phyloP scores from a whole-genome alignment of 2,329 filamentous ascomycete genomes.

The Diaporthe citriasiana region DNA sequence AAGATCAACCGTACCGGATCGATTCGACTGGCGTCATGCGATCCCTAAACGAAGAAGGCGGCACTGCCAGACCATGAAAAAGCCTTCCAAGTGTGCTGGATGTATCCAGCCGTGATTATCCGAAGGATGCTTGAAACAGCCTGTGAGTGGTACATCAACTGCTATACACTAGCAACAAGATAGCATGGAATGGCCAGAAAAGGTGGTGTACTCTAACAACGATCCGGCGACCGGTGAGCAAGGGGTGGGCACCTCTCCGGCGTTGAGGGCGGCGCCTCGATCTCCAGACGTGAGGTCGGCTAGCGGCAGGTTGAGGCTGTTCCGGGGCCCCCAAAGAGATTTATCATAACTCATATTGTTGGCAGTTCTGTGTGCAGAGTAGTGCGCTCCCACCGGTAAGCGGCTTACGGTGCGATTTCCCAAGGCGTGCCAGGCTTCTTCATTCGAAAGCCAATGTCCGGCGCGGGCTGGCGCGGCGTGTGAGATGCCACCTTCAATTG shows the following conservation, averaged over 20 bases:
- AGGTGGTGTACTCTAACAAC: conserved; percentile 38
- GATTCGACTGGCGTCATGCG: background rate
- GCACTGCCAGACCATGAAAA: background rate
- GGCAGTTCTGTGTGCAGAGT: conserved; percentile 9
- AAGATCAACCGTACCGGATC: background rate
- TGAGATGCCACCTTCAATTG: background rate
- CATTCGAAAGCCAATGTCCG: conserved; percentile 18
- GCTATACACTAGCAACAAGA: conserved; percentile 30
- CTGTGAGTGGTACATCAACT: conserved; percentile 24
- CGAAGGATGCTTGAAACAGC: conserved; percentile 26
- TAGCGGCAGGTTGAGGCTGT: conserved; percentile 32
- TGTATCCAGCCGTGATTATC: conserved; percentile 25
- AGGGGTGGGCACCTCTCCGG: conserved; percentile 34
- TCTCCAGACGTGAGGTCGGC: conserved; percentile 32
- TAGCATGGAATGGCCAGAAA: conserved; percentile 15
- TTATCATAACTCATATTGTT: conserved; percentile 26
- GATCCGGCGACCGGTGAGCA: conserved; percentile 39
- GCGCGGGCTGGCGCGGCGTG: background rate
- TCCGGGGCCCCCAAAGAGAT: conserved; percentile 4
- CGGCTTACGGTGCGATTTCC: conserved; percentile 27
- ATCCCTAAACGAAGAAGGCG: background rate
- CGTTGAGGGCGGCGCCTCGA: conserved; percentile 22
- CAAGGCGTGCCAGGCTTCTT: conserved; percentile 14
- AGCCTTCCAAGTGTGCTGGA: background rate
- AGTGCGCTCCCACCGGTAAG: conserved; percentile 27